Conservation (phyloP, 2,329 filamentous ascomycete genomes). For the Fusarium pseudograminearum region DNA sequence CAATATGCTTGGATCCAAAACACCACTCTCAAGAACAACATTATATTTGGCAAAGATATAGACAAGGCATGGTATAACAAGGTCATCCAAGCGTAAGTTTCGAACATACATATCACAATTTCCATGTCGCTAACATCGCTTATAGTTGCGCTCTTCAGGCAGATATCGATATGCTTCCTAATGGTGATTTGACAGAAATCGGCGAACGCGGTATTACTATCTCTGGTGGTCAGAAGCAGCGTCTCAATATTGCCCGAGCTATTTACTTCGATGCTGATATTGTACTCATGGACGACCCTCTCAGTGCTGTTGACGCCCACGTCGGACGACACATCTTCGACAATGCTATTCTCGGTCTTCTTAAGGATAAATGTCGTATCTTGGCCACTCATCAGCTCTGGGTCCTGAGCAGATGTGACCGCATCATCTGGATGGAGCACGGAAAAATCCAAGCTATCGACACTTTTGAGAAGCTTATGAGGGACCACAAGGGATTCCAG, state of each 20-base stretch:
- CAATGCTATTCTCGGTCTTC: slow-evolving; percentile 88
- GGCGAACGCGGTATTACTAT: slow-evolving; percentile 96
- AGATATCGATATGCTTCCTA: slow-evolving; percentile 93
- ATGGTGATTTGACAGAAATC: slow-evolving; percentile 90
- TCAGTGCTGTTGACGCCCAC: slow-evolving; percentile 77
- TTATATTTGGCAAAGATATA: slow-evolving; percentile 86
- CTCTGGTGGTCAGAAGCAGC: slow-evolving; percentile 94
- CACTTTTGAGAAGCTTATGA: slow-evolving; percentile 90
- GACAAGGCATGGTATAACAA: slow-evolving; percentile 83
- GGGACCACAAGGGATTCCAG: slow-evolving; percentile 80
- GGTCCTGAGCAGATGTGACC: slow-evolving; percentile 89
- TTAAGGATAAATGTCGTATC: slow-evolving; percentile 90
- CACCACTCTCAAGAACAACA: slow-evolving; percentile 86
- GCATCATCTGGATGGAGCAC: slow-evolving; percentile 92
- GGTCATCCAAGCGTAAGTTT: slow-evolving; percentile 78
- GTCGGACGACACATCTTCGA: slow-evolving; percentile 87
- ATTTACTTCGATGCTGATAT: slow-evolving; percentile 78
- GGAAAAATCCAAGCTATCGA: slow-evolving; percentile 87
- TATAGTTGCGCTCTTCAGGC: slow-evolving; percentile 80
- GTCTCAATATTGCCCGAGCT: slow-evolving; percentile 90
- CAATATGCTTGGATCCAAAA: slow-evolving; percentile 99
- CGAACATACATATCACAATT: no score
- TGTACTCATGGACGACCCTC: slow-evolving; percentile 76
- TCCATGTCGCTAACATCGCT: not conserved
- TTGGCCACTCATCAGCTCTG: slow-evolving; percentile 96